These are phyloP conservation scores for Solanum neorickii DNA, from an alignment of 257 asterid species.

Conservation along the genomic window DNA sequence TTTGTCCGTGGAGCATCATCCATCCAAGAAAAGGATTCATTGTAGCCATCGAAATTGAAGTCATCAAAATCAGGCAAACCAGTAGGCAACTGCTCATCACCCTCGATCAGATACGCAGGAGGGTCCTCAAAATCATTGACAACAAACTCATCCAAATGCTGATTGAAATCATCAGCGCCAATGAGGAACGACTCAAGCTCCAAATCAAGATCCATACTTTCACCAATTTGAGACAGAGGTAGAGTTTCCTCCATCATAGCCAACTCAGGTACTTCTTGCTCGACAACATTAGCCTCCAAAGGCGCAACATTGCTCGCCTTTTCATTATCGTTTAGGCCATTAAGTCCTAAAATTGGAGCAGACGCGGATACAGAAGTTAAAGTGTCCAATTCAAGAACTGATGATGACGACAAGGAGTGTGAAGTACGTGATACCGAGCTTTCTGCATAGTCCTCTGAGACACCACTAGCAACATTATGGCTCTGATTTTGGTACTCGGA, in stretches of 20 bases:
- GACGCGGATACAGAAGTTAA: constrained; percentile 15
- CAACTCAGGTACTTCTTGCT: background rate
- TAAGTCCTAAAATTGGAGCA: background rate
- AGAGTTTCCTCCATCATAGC: constrained; percentile 12
- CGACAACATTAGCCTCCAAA: background rate
- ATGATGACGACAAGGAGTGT: constrained; percentile 35
- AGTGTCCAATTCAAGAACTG: constrained; percentile 36
- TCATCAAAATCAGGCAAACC: constrained; percentile 46
- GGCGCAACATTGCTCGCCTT: background rate
- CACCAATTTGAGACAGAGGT: constrained; percentile 24
- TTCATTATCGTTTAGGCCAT: background rate
- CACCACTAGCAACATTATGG: constrained; percentile 1
- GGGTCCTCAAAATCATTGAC: constrained; percentile 32
- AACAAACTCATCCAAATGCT: constrained; percentile 29
- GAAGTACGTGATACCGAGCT: constrained; percentile 31
- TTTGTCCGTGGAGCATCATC: constrained; percentile 35
- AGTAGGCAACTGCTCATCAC: constrained; percentile 11
- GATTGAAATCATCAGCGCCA: constrained; percentile 12
- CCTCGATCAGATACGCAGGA: constrained; percentile 26
- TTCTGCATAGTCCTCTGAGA: constrained; percentile 23
- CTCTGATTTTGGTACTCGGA: background rate
- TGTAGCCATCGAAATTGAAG: constrained; percentile 43
- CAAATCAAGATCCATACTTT: constrained; percentile 38
- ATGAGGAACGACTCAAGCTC: constrained; percentile 29
- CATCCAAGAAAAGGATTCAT: constrained; percentile 48